Percentiles rank a stretch among this genome's conserved stretches.
Evolutionary conservation across 176 grass and related monocot genomes (phyloP).

Genomic region (Neostapfia colusana): DNA sequence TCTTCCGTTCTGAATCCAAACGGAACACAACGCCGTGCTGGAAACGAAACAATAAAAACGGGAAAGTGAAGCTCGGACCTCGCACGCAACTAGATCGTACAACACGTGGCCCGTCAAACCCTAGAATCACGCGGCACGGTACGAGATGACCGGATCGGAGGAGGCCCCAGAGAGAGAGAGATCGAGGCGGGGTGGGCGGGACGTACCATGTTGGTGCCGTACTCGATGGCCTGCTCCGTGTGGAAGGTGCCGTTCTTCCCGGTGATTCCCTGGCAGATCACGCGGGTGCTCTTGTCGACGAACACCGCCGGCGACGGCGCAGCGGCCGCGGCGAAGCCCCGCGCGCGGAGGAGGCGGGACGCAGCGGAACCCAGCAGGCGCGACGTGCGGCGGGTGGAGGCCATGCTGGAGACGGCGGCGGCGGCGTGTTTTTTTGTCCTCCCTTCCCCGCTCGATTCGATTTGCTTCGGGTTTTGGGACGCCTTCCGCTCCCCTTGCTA

Average conservation of each 20-base stretch:
- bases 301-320: conserved; percentile 81
- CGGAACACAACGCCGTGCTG: not conserved
- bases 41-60: not conserved
- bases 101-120: not conserved
- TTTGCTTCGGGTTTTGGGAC: conserved; percentile 34
- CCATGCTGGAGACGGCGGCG: conserved; percentile 44
- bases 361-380: conserved; percentile 70
- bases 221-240: conserved; percentile 99
- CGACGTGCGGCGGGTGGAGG: conserved; percentile 70
- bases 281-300: conserved; percentile 99
- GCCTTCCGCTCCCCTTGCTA: conserved; percentile 12
- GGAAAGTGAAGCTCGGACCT: conserved; percentile 31
- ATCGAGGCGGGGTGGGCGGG: not conserved
- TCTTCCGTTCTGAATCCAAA: not conserved
- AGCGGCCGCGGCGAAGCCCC: conserved; percentile 67
- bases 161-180: conserved; percentile 1
- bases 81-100: conserved; percentile 15
- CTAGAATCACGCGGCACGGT: conserved; percentile 24
- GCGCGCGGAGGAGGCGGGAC: conserved; percentile 47
- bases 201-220: conserved; percentile 92
- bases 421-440: not conserved
- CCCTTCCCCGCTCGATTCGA: conserved; percentile 37
- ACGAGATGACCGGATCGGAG: not conserved
- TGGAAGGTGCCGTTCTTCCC: conserved; percentile 99
- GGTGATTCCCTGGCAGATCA: conserved; percentile 99